Conservation (phyloP, 2,329 filamentous ascomycete genomes). For the Stagonosporopsis vannaccii region DNA sequence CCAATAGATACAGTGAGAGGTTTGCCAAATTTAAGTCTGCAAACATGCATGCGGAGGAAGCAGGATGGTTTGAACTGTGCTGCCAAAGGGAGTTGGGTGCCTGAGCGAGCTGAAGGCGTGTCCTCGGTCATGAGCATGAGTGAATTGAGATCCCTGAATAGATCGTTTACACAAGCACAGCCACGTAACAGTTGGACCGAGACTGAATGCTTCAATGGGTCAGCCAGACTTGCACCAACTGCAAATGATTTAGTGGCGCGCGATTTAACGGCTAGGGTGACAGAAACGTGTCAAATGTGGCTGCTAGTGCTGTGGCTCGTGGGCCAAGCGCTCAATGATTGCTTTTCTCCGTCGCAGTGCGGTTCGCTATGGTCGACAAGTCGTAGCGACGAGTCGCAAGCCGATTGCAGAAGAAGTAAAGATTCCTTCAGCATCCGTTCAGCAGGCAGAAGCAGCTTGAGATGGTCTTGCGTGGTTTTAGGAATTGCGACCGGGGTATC, state of each 20-base stretch:
- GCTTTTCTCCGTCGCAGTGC: background rate
- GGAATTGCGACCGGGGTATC: background rate
- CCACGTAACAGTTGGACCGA: background rate
- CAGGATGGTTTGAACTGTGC: background rate
- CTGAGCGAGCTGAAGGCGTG: background rate
- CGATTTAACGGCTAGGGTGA: slow-evolving; percentile 6
- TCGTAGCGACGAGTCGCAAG: background rate
- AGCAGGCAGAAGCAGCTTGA: background rate
- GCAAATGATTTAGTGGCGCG: background rate
- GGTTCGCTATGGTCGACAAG: background rate
- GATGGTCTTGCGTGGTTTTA: background rate
- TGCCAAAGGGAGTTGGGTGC: background rate
- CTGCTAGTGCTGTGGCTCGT: slow-evolving; percentile 12
- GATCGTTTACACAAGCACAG: slow-evolving; percentile 17
- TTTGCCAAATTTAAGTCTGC: background rate
- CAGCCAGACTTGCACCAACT: background rate
- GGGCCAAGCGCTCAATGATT: background rate
- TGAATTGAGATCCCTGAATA: slow-evolving; percentile 9
- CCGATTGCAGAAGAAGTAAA: background rate
- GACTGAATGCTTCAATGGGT: background rate
- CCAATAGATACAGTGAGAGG: background rate
- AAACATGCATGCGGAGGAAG: background rate
- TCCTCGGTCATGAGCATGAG: slow-evolving; percentile 1
- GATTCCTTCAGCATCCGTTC: background rate
- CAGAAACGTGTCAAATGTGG: slow-evolving; percentile 10